Conservation (phyloP, 768 basidiomycete species). For the Gautieria morchelliformis region DNA sequence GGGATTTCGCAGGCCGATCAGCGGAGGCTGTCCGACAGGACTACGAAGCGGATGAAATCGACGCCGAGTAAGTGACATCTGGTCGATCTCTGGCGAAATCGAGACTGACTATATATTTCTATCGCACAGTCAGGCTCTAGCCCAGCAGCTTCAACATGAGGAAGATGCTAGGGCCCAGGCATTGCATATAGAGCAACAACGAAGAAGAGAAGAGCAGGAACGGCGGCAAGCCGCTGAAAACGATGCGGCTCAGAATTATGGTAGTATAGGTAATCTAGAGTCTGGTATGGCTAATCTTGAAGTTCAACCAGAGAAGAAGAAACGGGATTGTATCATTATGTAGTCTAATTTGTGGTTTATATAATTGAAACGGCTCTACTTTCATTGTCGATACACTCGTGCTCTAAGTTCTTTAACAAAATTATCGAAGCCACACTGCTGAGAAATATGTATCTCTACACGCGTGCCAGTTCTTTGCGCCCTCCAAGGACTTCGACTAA, state of each 20-base stretch:
- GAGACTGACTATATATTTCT: neutral
- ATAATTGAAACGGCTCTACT: neutral
- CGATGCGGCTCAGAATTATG: conserved; percentile 1
- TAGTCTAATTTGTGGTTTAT: conserved; percentile 17
- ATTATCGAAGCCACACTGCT: neutral
- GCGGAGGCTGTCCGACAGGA: conserved; percentile 29
- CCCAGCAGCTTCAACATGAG: conserved; percentile 69
- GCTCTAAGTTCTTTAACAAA: neutral
- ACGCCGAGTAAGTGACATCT: conserved; percentile 47
- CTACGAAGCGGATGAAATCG: conserved; percentile 5
- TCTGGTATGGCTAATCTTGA: neutral
- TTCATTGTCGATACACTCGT: no score
- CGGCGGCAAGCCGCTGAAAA: conserved; percentile 13
- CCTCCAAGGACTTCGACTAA: conserved; percentile 62
- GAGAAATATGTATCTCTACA: neutral
- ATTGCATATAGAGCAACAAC: conserved; percentile 13
- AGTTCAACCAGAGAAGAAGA: conserved; percentile 21
- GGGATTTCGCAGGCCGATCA: conserved; percentile 70
- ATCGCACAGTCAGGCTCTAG: conserved; percentile 48
- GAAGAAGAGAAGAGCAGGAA: conserved; percentile 25
- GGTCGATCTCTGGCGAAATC: neutral
- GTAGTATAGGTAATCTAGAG: neutral
- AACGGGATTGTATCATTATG: conserved; percentile 50
- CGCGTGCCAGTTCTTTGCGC: neutral
- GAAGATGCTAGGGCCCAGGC: conserved; percentile 47